Evolutionary conservation across 345 rosid genomes (phyloP).

Genomic region (Luvunga scandens): DNA sequence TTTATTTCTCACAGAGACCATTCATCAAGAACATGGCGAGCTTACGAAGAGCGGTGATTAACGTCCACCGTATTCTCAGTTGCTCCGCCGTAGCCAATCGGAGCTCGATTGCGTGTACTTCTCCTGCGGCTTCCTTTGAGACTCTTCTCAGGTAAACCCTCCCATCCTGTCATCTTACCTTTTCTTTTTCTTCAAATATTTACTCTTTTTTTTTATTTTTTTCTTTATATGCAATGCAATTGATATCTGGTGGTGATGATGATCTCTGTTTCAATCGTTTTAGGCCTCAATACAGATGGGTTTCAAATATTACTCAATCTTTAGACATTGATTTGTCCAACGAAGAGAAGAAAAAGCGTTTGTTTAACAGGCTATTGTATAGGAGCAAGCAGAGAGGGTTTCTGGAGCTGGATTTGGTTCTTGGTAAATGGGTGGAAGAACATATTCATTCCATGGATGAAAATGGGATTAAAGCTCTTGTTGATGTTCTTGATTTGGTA

Average conservation of each 20-base stretch:
- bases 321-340: slow-evolving; percentile 57
- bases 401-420: slow-evolving; percentile 85
- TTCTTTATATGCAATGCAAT: not conserved
- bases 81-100: slow-evolving; percentile 29
- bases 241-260: not conserved
- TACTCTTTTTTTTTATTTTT: not conserved
- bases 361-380: slow-evolving; percentile 80
- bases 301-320: slow-evolving; percentile 29
- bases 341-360: slow-evolving; percentile 70
- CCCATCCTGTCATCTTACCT: not conserved
- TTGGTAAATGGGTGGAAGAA: slow-evolving; percentile 93
- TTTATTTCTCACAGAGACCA: not conserved
- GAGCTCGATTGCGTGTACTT: slow-evolving; percentile 5
- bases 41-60: slow-evolving; percentile 43
- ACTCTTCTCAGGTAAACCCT: slow-evolving; percentile 22
- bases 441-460: slow-evolving; percentile 73
- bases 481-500: slow-evolving; percentile 86
- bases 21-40: slow-evolving; percentile 29
- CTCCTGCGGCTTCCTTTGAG: slow-evolving; percentile 4
- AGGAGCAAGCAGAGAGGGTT: slow-evolving; percentile 96
- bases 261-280: not conserved
- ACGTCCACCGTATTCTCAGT: slow-evolving; percentile 41
- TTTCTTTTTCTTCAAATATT: not conserved
- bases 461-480: slow-evolving; percentile 62
- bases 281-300: slow-evolving; percentile 46